Evolutionary conservation across 192 early-diverging fungal genomes (phyloP).

Genomic region (Mortierella alpina): DNA sequence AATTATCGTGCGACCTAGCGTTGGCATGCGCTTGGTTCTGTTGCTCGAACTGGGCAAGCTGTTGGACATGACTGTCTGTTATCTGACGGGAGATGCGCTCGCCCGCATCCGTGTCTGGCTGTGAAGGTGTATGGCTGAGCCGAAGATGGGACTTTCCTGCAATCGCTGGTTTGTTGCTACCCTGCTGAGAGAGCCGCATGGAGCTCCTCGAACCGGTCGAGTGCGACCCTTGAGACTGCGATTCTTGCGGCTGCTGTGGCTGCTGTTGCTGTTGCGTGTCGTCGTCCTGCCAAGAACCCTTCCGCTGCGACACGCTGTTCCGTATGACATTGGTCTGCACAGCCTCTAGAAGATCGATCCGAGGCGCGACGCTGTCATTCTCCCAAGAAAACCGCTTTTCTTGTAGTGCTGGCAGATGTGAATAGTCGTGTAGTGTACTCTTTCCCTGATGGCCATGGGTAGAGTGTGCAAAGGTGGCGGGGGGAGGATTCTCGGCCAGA

Average conservation of each 20-base stretch:
- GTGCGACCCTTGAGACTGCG: too few relatives aligned
- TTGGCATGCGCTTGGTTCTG: too few relatives aligned
- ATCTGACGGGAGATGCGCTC: too few relatives aligned
- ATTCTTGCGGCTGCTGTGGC: neutral
- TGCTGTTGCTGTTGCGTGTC: neutral
- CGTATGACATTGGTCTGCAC: neutral
- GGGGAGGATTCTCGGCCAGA: neutral
- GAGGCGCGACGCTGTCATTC: conserved; percentile 28
- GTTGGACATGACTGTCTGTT: too few relatives aligned
- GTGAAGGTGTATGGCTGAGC: neutral
- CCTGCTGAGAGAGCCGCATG: too few relatives aligned
- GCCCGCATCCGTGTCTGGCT: too few relatives aligned
- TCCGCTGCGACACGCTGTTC: conserved; percentile 13
- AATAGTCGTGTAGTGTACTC: neutral
- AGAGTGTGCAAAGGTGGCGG: neutral
- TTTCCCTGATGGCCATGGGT: neutral
- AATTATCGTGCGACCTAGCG: too few relatives aligned
- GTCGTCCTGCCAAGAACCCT: conserved; percentile 26
- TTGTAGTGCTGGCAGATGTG: neutral
- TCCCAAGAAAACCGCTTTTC: conserved; percentile 47
- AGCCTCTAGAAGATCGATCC: conserved; percentile 26
- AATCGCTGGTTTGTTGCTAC: neutral
- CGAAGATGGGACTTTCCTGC: conserved; percentile 8
- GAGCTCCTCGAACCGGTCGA: too few relatives aligned
- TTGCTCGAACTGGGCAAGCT: too few relatives aligned